phyloP scores from a whole-genome alignment of 768 basidiomycete species.

The Tylopilus intermedius region DNA sequence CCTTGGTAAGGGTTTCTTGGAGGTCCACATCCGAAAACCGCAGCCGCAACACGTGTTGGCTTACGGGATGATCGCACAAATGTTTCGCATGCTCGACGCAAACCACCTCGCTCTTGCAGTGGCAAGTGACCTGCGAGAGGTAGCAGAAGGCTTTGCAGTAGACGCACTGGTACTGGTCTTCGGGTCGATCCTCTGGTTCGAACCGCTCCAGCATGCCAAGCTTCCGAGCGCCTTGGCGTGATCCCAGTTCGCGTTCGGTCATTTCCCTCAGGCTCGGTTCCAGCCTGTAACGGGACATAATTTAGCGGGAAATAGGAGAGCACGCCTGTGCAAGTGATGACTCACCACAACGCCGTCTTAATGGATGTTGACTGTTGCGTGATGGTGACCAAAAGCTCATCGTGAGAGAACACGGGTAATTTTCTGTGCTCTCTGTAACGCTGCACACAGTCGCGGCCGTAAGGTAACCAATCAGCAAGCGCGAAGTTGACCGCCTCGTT shows the following conservation, averaged over 20 bases:
- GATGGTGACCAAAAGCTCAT: conserved; percentile 95
- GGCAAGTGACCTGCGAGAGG: conserved; percentile 85
- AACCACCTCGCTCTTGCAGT: conserved; percentile 70
- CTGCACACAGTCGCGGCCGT: conserved; percentile 82
- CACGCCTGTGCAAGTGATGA: conserved; percentile 14
- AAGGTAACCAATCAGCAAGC: conserved; percentile 88
- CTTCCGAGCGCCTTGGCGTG: conserved; percentile 59
- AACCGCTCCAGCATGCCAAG: conserved; percentile 62
- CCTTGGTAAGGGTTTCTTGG: conserved; percentile 56
- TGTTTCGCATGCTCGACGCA: conserved; percentile 82
- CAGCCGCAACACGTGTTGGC: conserved; percentile 62
- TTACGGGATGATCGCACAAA: conserved; percentile 62
- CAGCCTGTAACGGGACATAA: conserved; percentile 50
- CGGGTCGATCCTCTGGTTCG: conserved; percentile 75
- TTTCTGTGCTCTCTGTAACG: conserved; percentile 89
- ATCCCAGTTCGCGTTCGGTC: conserved; percentile 74
- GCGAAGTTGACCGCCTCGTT: conserved; percentile 99
- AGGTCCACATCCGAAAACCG: conserved; percentile 80
- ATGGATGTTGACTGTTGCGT: conserved; percentile 92
- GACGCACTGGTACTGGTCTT: conserved; percentile 94
- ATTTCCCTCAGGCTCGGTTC: conserved; percentile 81
- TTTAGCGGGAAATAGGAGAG: conserved; percentile 19
- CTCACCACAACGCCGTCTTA: conserved; percentile 88
- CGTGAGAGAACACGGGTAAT: conserved; percentile 95
- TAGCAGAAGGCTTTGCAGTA: conserved; percentile 94